These are phyloP conservation scores for Trichophyton simii DNA, from an alignment of 2,329 filamentous ascomycete genomes.

Conservation along the genomic window DNA sequence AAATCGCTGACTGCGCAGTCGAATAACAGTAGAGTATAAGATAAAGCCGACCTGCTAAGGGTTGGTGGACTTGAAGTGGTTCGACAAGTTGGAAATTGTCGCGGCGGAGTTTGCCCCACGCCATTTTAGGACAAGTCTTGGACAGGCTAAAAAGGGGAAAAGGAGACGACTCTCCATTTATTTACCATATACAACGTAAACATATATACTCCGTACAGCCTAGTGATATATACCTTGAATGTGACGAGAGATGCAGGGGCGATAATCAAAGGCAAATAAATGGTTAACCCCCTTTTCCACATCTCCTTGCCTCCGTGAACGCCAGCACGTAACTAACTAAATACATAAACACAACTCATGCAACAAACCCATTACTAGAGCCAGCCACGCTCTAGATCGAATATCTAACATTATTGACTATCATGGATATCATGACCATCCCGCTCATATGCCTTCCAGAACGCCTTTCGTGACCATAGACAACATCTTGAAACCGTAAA, in stretches of 20 bases:
- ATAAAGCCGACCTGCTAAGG: background rate
- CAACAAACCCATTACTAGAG: background rate
- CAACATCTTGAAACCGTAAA: constrained; percentile 73
- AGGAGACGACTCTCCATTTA: background rate
- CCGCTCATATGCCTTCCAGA: constrained; percentile 18
- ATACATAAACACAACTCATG: background rate
- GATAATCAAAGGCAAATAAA: background rate
- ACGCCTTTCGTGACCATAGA: constrained; percentile 59
- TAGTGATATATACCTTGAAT: background rate
- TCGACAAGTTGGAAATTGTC: background rate
- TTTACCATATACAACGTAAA: background rate
- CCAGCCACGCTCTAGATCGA: background rate
- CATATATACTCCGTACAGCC: no score
- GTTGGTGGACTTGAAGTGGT: no score
- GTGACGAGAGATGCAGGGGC: background rate
- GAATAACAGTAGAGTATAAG: background rate
- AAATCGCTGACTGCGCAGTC: no score
- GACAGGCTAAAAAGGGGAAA: background rate
- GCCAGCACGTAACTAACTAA: background rate
- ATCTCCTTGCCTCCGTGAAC: background rate
- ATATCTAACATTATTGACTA: background rate
- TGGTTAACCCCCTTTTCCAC: background rate
- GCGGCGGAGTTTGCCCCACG: background rate
- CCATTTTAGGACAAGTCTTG: background rate
- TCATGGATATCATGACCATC: background rate